Conservation (phyloP, 495 filamentous ascomycete species). For the Xylaria scruposa region DNA sequence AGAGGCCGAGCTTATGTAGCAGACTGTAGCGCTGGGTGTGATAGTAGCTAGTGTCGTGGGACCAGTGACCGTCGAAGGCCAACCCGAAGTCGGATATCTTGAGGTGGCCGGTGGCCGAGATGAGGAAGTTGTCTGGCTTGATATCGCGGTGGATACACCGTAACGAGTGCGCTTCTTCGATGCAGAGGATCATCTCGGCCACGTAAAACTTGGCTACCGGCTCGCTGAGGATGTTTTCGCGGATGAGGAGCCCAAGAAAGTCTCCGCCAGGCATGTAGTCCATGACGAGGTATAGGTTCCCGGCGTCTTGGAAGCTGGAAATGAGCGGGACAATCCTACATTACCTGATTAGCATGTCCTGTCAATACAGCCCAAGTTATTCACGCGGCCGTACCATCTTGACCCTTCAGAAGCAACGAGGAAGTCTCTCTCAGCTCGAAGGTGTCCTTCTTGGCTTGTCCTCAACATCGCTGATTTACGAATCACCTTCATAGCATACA, state of each 20-base stretch:
- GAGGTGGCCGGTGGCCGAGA: conserved; percentile 84
- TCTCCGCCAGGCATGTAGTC: conserved; percentile 97
- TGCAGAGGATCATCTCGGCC: conserved; percentile 93
- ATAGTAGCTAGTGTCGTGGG: conserved; percentile 85
- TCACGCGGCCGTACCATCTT: conserved; percentile 62
- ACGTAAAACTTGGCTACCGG: conserved; percentile 81
- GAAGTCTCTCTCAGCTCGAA: conserved; percentile 91
- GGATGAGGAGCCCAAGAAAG: conserved; percentile 84
- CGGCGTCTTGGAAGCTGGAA: conserved; percentile 84
- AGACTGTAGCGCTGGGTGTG: conserved; percentile 80
- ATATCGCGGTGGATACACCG: conserved; percentile 93
- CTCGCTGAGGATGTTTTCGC: conserved; percentile 80
- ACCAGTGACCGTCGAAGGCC: conserved; percentile 94
- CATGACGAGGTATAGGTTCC: conserved; percentile 90
- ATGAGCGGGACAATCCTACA: conserved; percentile 80
- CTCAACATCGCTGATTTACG: conserved; percentile 89
- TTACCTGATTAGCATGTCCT: not conserved
- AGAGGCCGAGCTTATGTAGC: conserved; percentile 74
- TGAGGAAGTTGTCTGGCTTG: conserved; percentile 96
- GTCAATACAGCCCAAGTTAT: not conserved
- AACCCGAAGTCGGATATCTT: conserved; percentile 97
- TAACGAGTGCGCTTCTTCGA: conserved; percentile 89
- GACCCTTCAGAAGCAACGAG: conserved; percentile 83
- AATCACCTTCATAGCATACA: conserved; percentile 97
- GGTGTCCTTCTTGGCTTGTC: conserved; percentile 88